These are phyloP conservation scores for Colletotrichum destructivum DNA, from an alignment of 2,329 filamentous ascomycete species.

Conservation along the genomic window DNA sequence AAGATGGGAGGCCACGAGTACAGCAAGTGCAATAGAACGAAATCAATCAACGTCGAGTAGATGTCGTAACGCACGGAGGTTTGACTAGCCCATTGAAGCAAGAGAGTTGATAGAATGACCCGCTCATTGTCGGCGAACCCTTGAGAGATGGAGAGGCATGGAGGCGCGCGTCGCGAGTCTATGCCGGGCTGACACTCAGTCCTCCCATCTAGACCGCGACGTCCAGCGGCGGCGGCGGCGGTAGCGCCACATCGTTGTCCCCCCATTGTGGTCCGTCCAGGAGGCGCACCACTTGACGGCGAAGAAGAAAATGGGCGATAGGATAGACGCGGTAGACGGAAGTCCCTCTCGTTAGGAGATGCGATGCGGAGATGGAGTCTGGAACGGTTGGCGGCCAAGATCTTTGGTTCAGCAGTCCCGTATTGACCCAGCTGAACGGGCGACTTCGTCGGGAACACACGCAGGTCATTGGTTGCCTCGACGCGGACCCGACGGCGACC, in stretches of 20 bases:
- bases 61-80: conserved; percentile 1
- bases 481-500: neutral
- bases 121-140: neutral
- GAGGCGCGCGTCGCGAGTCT: neutral
- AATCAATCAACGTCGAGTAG: conserved; percentile 4
- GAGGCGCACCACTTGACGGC: neutral
- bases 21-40: neutral
- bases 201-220: conserved; percentile 14
- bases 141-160: neutral
- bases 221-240: conserved; percentile 10
- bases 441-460: neutral
- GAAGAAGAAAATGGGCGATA: neutral
- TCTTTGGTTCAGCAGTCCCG: neutral
- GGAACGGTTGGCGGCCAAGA: neutral
- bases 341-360: neutral
- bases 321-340: neutral
- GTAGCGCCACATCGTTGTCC: neutral
- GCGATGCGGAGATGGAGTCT: conserved; percentile 2
- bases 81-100: conserved; percentile 13
- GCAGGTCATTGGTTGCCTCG: neutral
- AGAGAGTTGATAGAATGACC: conserved; percentile 1
- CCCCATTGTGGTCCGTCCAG: neutral
- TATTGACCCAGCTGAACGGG: neutral
- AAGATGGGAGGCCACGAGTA: conserved; percentile 3
- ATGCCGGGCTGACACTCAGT: conserved; percentile 15